Evolutionary conservation across 169 alveolate genomes (phyloP).

Genomic region (Plasmodium inui): DNA sequence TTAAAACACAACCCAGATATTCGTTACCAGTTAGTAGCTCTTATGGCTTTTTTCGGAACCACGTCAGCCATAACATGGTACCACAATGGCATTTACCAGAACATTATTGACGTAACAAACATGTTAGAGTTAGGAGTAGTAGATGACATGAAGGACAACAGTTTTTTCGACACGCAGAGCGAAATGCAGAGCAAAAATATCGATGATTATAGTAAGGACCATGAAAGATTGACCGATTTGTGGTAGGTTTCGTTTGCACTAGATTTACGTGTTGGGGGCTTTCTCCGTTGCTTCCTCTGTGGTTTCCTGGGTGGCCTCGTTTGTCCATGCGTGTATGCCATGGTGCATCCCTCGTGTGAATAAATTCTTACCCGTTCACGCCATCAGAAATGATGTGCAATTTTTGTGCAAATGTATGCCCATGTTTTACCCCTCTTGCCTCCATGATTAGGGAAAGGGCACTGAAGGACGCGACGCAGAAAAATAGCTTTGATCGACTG

Average conservation of each 20-base stretch:
- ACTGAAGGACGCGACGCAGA: conserved; percentile 80
- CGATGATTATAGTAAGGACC: conserved; percentile 82
- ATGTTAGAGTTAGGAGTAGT: conserved; percentile 84
- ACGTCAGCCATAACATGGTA: conserved; percentile 85
- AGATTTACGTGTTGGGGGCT: neutral
- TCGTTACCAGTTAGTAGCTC: conserved; percentile 89
- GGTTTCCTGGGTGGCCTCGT: neutral
- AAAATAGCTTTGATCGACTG: conserved; percentile 80
- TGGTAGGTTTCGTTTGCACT: conserved; percentile 69
- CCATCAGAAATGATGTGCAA: neutral
- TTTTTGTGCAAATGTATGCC: neutral
- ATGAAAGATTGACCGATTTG: conserved; percentile 79
- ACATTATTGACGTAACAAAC: conserved; percentile 82
- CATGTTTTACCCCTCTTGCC: neutral
- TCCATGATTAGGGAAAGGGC: conserved; percentile 78
- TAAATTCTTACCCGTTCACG: neutral
- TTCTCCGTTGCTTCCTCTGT: neutral
- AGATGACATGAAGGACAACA: conserved; percentile 86
- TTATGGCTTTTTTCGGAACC: conserved; percentile 86
- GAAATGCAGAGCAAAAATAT: conserved; percentile 81
- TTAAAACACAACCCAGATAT: conserved; percentile 89
- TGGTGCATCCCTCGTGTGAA: neutral
- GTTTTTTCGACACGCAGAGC: conserved; percentile 85
- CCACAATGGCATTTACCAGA: conserved; percentile 85
- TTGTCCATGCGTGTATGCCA: neutral